Evolutionary conservation across 2,329 filamentous ascomycete species (phyloP).

Genomic region (Cryphonectria parasitica): DNA sequence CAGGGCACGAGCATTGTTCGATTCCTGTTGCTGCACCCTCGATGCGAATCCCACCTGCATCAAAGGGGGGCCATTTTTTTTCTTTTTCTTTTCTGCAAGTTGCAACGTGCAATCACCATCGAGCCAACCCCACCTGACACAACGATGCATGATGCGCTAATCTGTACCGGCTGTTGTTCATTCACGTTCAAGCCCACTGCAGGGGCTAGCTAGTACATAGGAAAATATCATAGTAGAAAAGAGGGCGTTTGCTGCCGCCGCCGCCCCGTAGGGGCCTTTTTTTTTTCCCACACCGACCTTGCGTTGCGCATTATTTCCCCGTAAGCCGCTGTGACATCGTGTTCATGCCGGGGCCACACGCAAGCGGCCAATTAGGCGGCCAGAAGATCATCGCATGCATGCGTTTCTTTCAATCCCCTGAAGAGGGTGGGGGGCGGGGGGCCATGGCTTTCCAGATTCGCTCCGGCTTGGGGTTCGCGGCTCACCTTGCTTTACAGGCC

Average conservation of each 20-base stretch:
- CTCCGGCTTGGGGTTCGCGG: neutral
- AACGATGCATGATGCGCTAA: neutral
- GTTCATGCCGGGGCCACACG: constrained; percentile 4
- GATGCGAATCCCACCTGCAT: neutral
- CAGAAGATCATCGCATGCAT: constrained; percentile 12
- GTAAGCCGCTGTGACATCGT: constrained; percentile 11
- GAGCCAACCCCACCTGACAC: neutral
- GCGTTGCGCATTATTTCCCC: constrained; percentile 2
- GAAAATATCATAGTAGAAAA: too few relatives aligned
- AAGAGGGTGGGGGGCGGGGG: too few relatives aligned
- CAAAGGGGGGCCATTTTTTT: constrained; percentile 4
- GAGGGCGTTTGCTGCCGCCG: too few relatives aligned
- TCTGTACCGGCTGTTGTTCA: constrained; percentile 8
- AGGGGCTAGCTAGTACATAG: constrained; percentile 33
- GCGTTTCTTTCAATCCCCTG: neutral
- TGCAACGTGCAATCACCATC: constrained; percentile 1
- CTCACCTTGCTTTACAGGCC: neutral
- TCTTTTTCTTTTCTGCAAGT: constrained; percentile 6
- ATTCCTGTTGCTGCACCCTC: neutral
- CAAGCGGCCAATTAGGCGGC: constrained; percentile 12
- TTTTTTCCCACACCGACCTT: neutral
- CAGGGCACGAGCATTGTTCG: neutral
- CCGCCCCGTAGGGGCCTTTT: neutral
- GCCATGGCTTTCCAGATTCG: neutral
- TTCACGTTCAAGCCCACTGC: constrained; percentile 11